A percentile compares a stretch with the other conserved stretches of the same genome.
Evolutionary conservation across 2,329 filamentous ascomycete species (phyloP).

Genomic region (Epichloe hybrida): DNA sequence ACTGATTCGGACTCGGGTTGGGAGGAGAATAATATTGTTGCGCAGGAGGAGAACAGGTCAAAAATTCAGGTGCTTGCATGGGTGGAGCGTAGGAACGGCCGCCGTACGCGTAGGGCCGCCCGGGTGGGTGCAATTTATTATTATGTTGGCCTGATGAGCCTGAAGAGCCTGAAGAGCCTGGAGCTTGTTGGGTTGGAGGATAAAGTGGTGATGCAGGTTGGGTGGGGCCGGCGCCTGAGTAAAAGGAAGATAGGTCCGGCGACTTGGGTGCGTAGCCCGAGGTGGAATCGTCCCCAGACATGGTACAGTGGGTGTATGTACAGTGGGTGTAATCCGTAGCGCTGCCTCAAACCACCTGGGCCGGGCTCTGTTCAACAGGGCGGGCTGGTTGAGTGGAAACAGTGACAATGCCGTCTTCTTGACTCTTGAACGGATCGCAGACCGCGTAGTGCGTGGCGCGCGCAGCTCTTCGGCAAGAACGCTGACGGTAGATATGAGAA

Average conservation of each 20-base stretch:
- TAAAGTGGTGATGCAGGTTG: too few species aligned
- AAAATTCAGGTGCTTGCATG: constrained; percentile 16
- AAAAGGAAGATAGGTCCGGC: too few species aligned
- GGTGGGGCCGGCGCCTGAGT: too few species aligned
- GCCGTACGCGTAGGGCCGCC: constrained; percentile 13
- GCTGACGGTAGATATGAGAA: background rate
- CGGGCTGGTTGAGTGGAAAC: background rate
- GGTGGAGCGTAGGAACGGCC: constrained; percentile 14
- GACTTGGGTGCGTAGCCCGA: too few species aligned
- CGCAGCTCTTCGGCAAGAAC: background rate
- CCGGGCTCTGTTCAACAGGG: background rate
- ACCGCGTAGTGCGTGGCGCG: background rate
- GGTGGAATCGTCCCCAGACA: too few species aligned
- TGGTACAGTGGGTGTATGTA: constrained; percentile 2
- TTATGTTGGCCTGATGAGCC: constrained; percentile 17
- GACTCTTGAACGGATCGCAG: background rate
- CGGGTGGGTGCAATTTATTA: constrained; percentile 21
- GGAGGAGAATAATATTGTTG: constrained; percentile 11
- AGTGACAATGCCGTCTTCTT: background rate
- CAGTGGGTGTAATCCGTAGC: too few species aligned
- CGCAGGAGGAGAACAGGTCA: constrained; percentile 11
- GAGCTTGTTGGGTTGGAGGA: too few species aligned
- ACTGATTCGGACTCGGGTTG: constrained; percentile 6
- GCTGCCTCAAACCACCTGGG: too few species aligned
- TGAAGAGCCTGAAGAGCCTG: too few species aligned